These are phyloP conservation scores for Cytospora piceicola DNA, from an alignment of 2,329 filamentous ascomycete genomes.

Conservation along the genomic window DNA sequence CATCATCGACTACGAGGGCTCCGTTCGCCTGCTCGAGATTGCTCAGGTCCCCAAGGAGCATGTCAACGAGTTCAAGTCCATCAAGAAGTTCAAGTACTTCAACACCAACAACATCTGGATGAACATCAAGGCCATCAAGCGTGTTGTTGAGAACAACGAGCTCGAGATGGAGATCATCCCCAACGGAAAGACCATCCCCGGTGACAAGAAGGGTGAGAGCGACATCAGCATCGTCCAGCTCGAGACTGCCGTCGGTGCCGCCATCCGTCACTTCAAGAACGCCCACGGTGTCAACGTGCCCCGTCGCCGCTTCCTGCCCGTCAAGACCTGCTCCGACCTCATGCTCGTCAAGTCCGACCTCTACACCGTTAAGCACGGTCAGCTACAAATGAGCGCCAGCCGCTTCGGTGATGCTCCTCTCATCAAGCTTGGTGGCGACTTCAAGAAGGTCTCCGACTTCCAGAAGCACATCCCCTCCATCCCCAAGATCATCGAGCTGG, in stretches of 20 bases:
- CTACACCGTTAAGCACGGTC: constrained; percentile 97
- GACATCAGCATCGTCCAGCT: constrained; percentile 97
- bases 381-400: constrained; percentile 94
- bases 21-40: constrained; percentile 95
- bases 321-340: constrained; percentile 99
- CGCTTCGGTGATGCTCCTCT: constrained; percentile 95
- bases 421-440: constrained; percentile 98
- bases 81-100: constrained; percentile 99
- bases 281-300: constrained; percentile 99
- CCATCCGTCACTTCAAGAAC: constrained; percentile 98
- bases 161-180: constrained; percentile 99
- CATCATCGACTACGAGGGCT: constrained; percentile 99
- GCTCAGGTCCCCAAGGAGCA: constrained; percentile 99
- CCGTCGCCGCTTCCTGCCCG: constrained; percentile 94
- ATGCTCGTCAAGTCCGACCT: constrained; percentile 99
- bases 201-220: constrained; percentile 99
- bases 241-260: constrained; percentile 96
- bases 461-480: constrained; percentile 85
- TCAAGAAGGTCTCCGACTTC: constrained; percentile 99
- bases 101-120: constrained; percentile 99
- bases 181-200: constrained; percentile 97
- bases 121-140: constrained; percentile 96
- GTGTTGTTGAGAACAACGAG: constrained; percentile 97
- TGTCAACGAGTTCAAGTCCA: constrained; percentile 99
- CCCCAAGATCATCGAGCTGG: constrained; percentile 87